Conservation (phyloP, 129 eudicot species). For the Artemisia tridentata region DNA sequence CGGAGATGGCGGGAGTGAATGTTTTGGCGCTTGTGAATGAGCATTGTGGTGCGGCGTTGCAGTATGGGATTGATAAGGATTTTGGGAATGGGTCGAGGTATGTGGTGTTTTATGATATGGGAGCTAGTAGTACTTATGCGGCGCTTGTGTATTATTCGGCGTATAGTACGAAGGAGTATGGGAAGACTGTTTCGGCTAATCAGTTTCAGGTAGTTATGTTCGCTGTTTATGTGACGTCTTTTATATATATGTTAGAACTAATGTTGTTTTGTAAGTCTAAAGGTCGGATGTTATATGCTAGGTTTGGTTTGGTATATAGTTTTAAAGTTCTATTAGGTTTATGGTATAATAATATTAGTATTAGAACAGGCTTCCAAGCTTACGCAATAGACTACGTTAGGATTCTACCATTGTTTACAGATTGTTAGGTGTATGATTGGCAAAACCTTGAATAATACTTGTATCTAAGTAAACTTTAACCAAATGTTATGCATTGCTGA, state of each 20-base stretch:
- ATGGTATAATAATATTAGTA: not conserved
- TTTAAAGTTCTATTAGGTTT: not conserved
- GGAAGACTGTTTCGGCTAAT: slow-evolving; percentile 77
- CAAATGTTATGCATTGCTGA: not conserved
- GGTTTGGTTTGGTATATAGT: slow-evolving; percentile 1
- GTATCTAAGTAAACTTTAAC: slow-evolving; percentile 12
- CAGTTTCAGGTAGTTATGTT: slow-evolving; percentile 77
- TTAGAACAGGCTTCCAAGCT: not conserved
- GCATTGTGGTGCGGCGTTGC: slow-evolving; percentile 94
- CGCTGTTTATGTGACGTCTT: slow-evolving; percentile 9
- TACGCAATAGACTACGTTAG: slow-evolving; percentile 1
- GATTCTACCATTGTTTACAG: not conserved
- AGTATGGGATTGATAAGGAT: slow-evolving; percentile 98
- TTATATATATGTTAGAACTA: not conserved
- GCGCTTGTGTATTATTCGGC: slow-evolving; percentile 96
- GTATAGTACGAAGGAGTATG: slow-evolving; percentile 83
- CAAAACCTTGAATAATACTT: slow-evolving; percentile 5
- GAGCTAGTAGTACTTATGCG: slow-evolving; percentile 87
- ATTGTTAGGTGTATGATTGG: slow-evolving; percentile 14
- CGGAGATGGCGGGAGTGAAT: slow-evolving; percentile 84
- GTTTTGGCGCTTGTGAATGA: slow-evolving; percentile 83
- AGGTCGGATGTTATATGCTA: slow-evolving; percentile 9
- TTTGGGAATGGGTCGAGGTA: slow-evolving; percentile 73
- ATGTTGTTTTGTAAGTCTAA: not conserved
- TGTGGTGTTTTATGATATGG: slow-evolving; percentile 98